Evolutionary conservation across 768 basidiomycete species (phyloP).

Genomic region (Tulasnella calospora): DNA sequence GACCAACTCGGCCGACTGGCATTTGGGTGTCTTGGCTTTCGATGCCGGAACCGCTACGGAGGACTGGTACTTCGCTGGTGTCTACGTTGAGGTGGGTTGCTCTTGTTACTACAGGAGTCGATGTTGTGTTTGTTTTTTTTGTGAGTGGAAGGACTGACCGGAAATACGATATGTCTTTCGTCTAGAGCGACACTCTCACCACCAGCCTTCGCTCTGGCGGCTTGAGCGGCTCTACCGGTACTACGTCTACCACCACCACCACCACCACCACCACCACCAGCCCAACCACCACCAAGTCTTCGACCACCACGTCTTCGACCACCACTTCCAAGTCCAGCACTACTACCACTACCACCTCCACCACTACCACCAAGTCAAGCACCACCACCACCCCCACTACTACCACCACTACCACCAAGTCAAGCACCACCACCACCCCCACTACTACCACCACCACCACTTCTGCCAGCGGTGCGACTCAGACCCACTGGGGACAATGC

Average conservation of each 20-base stretch:
- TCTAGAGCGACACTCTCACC: not conserved
- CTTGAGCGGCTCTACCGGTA: slow-evolving; percentile 33
- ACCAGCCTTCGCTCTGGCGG: slow-evolving; percentile 4
- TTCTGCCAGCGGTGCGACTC: not conserved
- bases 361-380: slow-evolving; percentile 4
- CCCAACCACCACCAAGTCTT: slow-evolving; percentile 32
- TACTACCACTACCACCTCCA: slow-evolving; percentile 10
- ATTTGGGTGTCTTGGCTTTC: slow-evolving; percentile 56
- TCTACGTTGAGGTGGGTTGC: slow-evolving; percentile 48
- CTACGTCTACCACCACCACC: slow-evolving; percentile 55
- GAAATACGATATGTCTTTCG: no score
- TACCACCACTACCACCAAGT: not conserved
- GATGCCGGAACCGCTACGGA: slow-evolving; percentile 39
- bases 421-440: not conserved
- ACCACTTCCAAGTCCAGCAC: not conserved
- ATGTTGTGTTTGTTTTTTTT: no score
- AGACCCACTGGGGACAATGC: not conserved
- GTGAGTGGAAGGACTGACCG: no score
- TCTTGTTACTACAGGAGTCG: no score
- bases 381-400: not conserved
- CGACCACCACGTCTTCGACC: slow-evolving; percentile 29
- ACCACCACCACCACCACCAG: slow-evolving; percentile 41
- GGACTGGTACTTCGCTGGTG: slow-evolving; percentile 57
- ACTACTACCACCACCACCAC: not conserved
- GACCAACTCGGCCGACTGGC: slow-evolving; percentile 38